Percentiles rank a stretch among this genome's conserved stretches.
Conservation (phyloP, 257 asterid species). For the Solanum sitiens region DNA sequence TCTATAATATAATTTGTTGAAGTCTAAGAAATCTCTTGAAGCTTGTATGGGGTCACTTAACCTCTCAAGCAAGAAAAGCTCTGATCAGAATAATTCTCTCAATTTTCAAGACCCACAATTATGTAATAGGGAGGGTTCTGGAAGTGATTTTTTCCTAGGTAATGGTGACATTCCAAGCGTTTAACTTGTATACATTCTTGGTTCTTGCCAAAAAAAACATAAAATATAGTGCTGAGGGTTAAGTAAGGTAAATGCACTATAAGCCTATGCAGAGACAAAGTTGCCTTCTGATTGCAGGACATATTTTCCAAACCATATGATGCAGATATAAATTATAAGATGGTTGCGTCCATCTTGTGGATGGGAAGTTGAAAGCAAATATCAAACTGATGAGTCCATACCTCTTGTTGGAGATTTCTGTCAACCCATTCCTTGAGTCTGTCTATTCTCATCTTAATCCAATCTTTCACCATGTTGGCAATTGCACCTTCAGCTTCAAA, state of each 20-base stretch:
- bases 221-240: background rate
- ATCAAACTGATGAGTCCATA: slow-evolving; percentile 11
- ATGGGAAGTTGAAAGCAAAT: background rate
- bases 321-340: background rate
- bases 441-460: slow-evolving; percentile 90
- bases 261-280: background rate
- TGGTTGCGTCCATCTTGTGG: background rate
- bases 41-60: background rate
- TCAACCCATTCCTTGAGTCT: slow-evolving; percentile 87
- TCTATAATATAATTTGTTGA: background rate
- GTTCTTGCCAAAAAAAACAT: background rate
- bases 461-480: slow-evolving; percentile 72
- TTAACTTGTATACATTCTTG: background rate
- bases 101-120: background rate
- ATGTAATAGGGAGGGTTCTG: background rate
- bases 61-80: background rate
- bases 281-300: background rate
- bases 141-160: background rate
- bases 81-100: background rate
- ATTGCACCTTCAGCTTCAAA: slow-evolving; percentile 92
- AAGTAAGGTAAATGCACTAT: background rate
- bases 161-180: background rate
- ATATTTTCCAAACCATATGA: background rate
- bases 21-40: background rate
- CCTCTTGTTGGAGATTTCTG: slow-evolving; percentile 98